Evolutionary conservation across 75 land plant species (phyloP).

Genomic region (Sequoia sempervirens): DNA sequence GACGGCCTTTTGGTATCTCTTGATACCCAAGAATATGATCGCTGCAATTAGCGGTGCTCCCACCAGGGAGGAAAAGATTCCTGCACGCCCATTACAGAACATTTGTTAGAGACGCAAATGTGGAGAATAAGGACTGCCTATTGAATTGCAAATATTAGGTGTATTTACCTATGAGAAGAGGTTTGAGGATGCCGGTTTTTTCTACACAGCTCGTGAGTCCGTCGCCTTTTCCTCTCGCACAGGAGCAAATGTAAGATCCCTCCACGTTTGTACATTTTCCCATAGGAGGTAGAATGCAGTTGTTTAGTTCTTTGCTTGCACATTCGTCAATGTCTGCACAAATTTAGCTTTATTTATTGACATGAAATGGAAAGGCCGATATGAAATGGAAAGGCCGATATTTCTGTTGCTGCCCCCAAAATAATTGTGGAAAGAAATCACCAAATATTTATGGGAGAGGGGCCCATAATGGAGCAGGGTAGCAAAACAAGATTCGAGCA

Average conservation of each 20-base stretch:
- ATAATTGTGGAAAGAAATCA: background rate
- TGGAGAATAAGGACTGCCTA: background rate
- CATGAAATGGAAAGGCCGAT: background rate
- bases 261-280: background rate
- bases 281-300: background rate
- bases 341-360: background rate
- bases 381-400: background rate
- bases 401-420: too few species aligned
- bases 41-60: background rate
- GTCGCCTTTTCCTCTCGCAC: background rate
- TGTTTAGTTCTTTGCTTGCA: background rate
- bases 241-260: background rate
- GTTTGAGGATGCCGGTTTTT: background rate
- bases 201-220: background rate
- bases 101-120: background rate
- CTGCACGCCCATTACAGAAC: background rate
- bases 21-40: background rate
- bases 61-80: background rate
- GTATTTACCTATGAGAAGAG: background rate
- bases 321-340: slow-evolving; percentile 5
- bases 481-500: background rate
- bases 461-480: background rate
- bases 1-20: background rate
- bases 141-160: background rate
- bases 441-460: too few species aligned